Evolutionary conservation across 2,329 filamentous ascomycete species (phyloP).

Genomic region (Rhexocercosporidium sp.): DNA sequence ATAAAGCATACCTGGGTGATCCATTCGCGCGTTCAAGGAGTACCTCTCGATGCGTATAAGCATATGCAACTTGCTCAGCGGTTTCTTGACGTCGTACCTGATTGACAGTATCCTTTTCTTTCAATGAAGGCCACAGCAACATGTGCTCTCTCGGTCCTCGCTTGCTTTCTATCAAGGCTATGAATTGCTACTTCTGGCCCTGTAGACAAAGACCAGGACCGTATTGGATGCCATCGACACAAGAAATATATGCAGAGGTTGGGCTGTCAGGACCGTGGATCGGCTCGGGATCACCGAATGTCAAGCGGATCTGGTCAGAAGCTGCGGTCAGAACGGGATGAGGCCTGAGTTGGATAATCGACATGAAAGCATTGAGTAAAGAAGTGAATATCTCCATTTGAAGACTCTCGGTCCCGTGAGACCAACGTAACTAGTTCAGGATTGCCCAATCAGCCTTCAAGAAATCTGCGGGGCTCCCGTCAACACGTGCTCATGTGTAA

Average conservation of each 20-base stretch:
- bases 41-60: not conserved
- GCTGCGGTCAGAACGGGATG: not conserved
- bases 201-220: too few species aligned
- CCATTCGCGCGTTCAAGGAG: not conserved
- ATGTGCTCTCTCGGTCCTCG: not conserved
- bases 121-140: not conserved
- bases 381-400: not conserved
- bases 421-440: too few species aligned
- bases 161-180: not conserved
- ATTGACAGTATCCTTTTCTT: not conserved
- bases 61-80: not conserved
- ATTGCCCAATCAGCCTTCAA: too few species aligned
- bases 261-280: not conserved
- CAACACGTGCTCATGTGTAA: too few species aligned
- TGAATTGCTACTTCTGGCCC: not conserved
- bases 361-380: not conserved
- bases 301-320: not conserved
- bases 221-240: not conserved
- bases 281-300: not conserved
- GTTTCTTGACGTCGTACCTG: not conserved
- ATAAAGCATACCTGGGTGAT: not conserved
- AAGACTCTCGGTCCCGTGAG: not conserved
- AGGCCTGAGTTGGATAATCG: not conserved
- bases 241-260: not conserved
- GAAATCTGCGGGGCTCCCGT: too few species aligned